Evolutionary conservation across 768 basidiomycete genomes (phyloP), one percentile per base, ranked within the genome.

Genomic region (Calocera viscosa): DNA sequence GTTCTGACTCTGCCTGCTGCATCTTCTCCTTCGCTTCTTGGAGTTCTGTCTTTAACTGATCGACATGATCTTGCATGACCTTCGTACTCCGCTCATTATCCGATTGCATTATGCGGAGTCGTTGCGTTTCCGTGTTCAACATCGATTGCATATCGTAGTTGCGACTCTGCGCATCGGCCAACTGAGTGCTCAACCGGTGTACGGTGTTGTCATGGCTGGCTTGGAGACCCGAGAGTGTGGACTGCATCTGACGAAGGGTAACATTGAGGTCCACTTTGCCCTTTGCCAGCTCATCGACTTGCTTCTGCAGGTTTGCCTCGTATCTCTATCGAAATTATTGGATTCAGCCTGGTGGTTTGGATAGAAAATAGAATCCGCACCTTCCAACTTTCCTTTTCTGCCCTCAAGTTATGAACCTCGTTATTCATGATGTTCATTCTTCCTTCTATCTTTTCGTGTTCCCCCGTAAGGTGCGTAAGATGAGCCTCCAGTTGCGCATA

Each of bases 321-420:
- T 60, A 60, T 30, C 53, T 2, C 53, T 60, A 67, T 19, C 11
- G 2, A 2, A 38, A 8, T 3, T 26, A 17, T 47, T 34, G 69
- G 63, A n/a, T n/a, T n/a, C n/a, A n/a, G n/a, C n/a, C n/a, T n/a
- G n/a, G n/a, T n/a, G n/a, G n/a, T n/a, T n/a, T n/a, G n/a, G n/a
- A n/a, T n/a, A n/a, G n/a, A n/a, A n/a, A n/a, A n/a, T n/a, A n/a
- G n/a, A 24, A 19, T 64, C 74, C 65, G 30, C 65, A 90, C 92
- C 86, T 91, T 90, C 88, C 89, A 92, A 38, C 94, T 90, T 72
- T 85, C 88, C 80, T 92, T 94, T 82, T 98, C 95, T 0, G 93
- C 94, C 47, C 89, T 85, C 19, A 96, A 82, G 74, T 91, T 94
- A 1, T 90, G 89, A 69, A 81, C 84, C 71, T 97, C 94, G 70